A percentile compares a stretch with the other conserved stretches of the same genome.
Evolutionary conservation across 2,329 filamentous ascomycete species (phyloP).

Genomic region (Plenodomus lindquistii): DNA sequence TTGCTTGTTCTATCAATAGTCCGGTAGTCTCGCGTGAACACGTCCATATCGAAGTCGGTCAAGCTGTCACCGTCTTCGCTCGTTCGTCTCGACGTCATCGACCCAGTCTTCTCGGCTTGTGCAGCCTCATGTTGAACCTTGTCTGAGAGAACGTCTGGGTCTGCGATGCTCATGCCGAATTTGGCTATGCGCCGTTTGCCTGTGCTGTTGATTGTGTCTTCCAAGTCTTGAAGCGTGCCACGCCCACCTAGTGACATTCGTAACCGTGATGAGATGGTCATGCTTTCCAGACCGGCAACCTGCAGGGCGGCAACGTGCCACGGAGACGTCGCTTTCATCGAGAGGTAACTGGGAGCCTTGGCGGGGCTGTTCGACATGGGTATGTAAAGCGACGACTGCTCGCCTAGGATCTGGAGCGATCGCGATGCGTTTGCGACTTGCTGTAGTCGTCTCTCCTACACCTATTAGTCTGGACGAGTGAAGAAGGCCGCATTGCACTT

Average conservation of each 20-base stretch:
- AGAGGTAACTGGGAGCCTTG: conserved; percentile 60
- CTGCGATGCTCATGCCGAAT: conserved; percentile 67
- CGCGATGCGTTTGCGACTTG: conserved; percentile 75
- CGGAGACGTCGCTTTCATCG: conserved; percentile 64
- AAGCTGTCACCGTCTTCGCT: conserved; percentile 23
- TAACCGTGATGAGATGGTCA: conserved; percentile 75
- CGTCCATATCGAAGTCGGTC: conserved; percentile 38
- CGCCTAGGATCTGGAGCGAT: conserved; percentile 68
- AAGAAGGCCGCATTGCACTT: conserved; percentile 30
- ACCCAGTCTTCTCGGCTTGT: conserved; percentile 32
- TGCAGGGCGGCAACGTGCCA: conserved; percentile 85
- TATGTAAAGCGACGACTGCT: conserved; percentile 75
- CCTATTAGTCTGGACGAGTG: conserved; percentile 11
- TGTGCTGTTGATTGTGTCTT: conserved; percentile 70
- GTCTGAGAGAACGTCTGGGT: conserved; percentile 38
- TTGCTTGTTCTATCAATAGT: conserved; percentile 16
- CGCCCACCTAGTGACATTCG: conserved; percentile 47
- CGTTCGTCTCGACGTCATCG: conserved; percentile 24
- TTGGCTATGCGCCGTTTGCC: conserved; percentile 81
- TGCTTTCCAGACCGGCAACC: conserved; percentile 75
- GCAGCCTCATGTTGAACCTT: conserved; percentile 22
- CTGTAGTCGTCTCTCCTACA: conserved; percentile 63
- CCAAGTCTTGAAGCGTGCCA: conserved; percentile 64
- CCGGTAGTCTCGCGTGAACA: conserved; percentile 38
- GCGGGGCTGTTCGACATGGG: conserved; percentile 68